These are phyloP conservation scores for Boletus sp. DNA, from an alignment of 768 basidiomycete genomes.

Conservation along the genomic window DNA sequence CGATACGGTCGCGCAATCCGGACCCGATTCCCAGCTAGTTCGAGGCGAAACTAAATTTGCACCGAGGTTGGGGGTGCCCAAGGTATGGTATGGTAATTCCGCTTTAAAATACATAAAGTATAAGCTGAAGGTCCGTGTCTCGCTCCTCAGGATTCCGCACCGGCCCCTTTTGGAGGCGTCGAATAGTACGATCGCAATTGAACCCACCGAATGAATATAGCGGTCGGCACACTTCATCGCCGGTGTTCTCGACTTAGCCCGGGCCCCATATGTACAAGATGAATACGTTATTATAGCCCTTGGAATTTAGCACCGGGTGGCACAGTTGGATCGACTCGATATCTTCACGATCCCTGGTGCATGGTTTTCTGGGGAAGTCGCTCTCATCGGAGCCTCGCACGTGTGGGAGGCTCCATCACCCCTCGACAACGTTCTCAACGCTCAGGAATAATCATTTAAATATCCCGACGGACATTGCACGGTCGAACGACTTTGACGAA, in stretches of 20 bases:
- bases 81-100: too few species aligned
- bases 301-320: background rate
- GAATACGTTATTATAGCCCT: background rate
- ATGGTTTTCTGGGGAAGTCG: background rate
- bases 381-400: background rate
- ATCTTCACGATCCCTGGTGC: background rate
- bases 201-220: background rate
- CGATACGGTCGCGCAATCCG: constrained; percentile 1
- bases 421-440: background rate
- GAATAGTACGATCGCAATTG: background rate
- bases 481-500: background rate
- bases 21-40: background rate
- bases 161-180: background rate
- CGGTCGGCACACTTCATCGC: background rate
- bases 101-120: too few species aligned
- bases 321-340: background rate
- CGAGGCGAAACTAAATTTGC: background rate
- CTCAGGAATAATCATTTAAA: background rate
- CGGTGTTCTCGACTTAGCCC: background rate
- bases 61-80: background rate
- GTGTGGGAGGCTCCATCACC: background rate
- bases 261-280: background rate
- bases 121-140: too few species aligned
- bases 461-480: background rate
- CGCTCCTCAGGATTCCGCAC: background rate